These are phyloP conservation scores for Shiraia bambusicola DNA, from an alignment of 2,329 filamentous ascomycete genomes.

Conservation along the genomic window DNA sequence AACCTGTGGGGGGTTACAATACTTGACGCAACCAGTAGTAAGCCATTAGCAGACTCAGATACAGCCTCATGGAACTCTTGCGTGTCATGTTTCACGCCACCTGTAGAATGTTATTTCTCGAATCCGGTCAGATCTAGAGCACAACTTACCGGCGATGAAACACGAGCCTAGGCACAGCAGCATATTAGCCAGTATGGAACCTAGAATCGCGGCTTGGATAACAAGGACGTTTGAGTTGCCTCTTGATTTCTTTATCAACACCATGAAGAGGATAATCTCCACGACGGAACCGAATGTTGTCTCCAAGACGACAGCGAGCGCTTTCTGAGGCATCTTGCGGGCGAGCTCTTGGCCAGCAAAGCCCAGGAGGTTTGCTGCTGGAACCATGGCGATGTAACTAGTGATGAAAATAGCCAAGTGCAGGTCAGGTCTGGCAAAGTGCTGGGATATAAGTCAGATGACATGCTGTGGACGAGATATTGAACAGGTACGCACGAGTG, in stretches of 20 bases:
- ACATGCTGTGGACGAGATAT: background rate
- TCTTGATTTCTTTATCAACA: slow-evolving; percentile 61
- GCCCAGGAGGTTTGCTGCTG: slow-evolving; percentile 72
- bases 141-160: slow-evolving; percentile 63
- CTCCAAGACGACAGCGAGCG: slow-evolving; percentile 63
- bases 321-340: slow-evolving; percentile 70
- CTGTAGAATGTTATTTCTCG: background rate
- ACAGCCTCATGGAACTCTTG: slow-evolving; percentile 73
- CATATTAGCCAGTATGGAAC: slow-evolving; percentile 80
- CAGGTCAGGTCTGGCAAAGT: slow-evolving; percentile 57
- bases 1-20: slow-evolving; percentile 11
- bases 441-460: slow-evolving; percentile 26
- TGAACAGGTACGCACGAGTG: slow-evolving; percentile 50
- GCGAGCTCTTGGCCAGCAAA: slow-evolving; percentile 73
- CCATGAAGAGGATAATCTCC: slow-evolving; percentile 81
- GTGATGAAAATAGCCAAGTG: slow-evolving; percentile 68
- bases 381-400: slow-evolving; percentile 76
- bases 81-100: slow-evolving; percentile 67
- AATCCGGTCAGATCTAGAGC: background rate
- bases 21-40: slow-evolving; percentile 75
- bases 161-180: slow-evolving; percentile 77
- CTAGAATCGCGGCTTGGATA: slow-evolving; percentile 79
- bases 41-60: slow-evolving; percentile 74
- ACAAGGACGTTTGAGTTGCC: slow-evolving; percentile 58
- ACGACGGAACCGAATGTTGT: slow-evolving; percentile 70